These are phyloP conservation scores for Phytopythium vexans DNA, from an alignment of 352 stramenopile species.

Conservation along the genomic window DNA sequence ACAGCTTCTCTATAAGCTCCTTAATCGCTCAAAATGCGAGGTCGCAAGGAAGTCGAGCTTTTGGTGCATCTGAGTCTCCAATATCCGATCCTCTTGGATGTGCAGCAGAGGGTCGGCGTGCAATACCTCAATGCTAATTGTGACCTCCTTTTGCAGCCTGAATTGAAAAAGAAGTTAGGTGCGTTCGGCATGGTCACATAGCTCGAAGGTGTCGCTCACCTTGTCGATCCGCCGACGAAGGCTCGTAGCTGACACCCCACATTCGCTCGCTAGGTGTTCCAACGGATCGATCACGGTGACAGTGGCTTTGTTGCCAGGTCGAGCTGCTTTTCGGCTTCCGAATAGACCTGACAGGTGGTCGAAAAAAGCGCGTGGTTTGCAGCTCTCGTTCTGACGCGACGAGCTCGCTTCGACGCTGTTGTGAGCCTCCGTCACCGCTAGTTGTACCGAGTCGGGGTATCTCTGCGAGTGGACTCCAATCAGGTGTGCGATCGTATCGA, in stretches of 20 bases:
- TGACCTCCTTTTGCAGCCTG: background rate
- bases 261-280: conserved; percentile 4
- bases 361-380: conserved; percentile 5
- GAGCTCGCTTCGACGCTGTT: background rate
- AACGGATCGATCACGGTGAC: background rate
- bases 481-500: conserved; percentile 8
- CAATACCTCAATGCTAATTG: no score
- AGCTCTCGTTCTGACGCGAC: no score
- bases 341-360: conserved; percentile 1
- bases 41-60: no score
- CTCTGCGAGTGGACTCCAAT: conserved; percentile 15
- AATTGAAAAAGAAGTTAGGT: background rate
- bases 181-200: no score
- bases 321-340: background rate
- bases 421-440: background rate
- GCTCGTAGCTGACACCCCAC: conserved; percentile 1
- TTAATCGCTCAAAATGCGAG: no score
- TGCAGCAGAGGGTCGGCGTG: no score
- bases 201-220: background rate
- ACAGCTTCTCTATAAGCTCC: no score
- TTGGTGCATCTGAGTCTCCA: no score
- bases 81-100: no score
- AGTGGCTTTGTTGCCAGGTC: background rate
- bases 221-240: background rate
- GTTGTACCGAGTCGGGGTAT: conserved; percentile 7